Evolutionary conservation across 768 basidiomycete genomes (phyloP).

Genomic region (Mycena albidolilacea): DNA sequence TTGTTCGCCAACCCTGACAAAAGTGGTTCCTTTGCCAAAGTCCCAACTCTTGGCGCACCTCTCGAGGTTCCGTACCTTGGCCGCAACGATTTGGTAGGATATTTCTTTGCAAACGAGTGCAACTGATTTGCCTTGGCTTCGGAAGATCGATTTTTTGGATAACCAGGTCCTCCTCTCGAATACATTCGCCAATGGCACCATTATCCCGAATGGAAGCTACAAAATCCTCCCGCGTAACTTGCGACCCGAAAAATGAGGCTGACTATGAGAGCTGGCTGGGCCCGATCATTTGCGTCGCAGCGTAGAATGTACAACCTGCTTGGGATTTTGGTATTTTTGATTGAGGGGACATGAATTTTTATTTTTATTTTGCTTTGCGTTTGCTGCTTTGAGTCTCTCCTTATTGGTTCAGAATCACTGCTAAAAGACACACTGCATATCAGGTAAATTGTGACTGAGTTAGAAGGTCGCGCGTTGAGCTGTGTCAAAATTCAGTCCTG

Average conservation of each 20-base stretch:
- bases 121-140: too few species aligned
- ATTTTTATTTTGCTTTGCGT: too few species aligned
- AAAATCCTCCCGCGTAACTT: slow-evolving; percentile 58
- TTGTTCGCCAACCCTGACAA: slow-evolving; percentile 55
- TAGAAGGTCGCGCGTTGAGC: too few species aligned
- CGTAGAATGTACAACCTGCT: neutral
- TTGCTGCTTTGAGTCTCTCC: too few species aligned
- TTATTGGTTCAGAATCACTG: too few species aligned
- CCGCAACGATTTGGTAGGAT: slow-evolving; percentile 35
- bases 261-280: slow-evolving; percentile 66
- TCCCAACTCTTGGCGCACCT: slow-evolving; percentile 31
- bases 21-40: slow-evolving; percentile 55
- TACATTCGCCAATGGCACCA: slow-evolving; percentile 61
- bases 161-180: slow-evolving; percentile 48
- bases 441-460: too few species aligned
- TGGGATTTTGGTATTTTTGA: too few species aligned
- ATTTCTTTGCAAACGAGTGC: neutral
- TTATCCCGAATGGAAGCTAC: slow-evolving; percentile 59
- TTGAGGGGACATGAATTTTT: too few species aligned
- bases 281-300: slow-evolving; percentile 50
- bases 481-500: too few species aligned
- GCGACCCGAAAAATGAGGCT: slow-evolving; percentile 55
- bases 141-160: slow-evolving; percentile 44
- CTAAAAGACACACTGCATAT: too few species aligned
- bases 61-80: slow-evolving; percentile 25